A percentile compares a stretch with the other conserved stretches of the same genome.
Conservation (phyloP, 2,329 filamentous ascomycete genomes). For the Colletotrichum lindemuthianum region DNA sequence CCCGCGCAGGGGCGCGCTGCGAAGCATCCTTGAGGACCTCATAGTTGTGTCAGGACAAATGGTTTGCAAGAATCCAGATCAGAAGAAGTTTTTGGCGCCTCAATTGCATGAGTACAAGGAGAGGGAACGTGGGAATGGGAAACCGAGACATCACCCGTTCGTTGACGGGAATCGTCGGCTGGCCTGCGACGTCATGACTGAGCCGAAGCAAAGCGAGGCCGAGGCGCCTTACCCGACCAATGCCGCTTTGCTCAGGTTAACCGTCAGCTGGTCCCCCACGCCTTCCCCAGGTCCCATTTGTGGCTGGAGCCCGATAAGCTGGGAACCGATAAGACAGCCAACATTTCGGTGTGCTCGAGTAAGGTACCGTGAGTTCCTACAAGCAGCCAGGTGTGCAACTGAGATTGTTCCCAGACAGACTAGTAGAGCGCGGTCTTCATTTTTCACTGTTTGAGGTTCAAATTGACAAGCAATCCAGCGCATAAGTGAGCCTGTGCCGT, state of each 20-base stretch:
- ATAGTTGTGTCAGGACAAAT: neutral
- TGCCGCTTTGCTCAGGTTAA: neutral
- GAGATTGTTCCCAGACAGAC: too few relatives aligned
- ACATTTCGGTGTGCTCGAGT: too few relatives aligned
- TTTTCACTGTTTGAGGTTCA: too few relatives aligned
- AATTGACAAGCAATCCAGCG: too few relatives aligned
- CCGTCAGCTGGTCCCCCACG: neutral
- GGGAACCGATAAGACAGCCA: neutral
- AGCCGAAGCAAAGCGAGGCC: conserved; percentile 46
- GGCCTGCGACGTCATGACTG: conserved; percentile 41
- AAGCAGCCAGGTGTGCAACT: too few relatives aligned
- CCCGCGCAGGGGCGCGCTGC: conserved; percentile 43
- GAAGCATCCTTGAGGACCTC: conserved; percentile 42
- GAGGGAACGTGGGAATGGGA: conserved; percentile 10
- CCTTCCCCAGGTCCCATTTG: conserved; percentile 5
- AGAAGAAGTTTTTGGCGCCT: neutral
- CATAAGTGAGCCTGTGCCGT: too few relatives aligned
- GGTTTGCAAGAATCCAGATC: neutral
- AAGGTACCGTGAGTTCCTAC: too few relatives aligned
- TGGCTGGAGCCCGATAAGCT: conserved; percentile 13
- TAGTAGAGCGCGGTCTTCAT: too few relatives aligned
- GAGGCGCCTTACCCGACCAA: neutral
- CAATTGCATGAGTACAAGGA: neutral
- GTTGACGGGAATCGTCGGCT: conserved; percentile 30
- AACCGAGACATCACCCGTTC: conserved; percentile 23